Conservation (phyloP, 495 filamentous ascomycete species). For the Lentithecium fluviatile region DNA sequence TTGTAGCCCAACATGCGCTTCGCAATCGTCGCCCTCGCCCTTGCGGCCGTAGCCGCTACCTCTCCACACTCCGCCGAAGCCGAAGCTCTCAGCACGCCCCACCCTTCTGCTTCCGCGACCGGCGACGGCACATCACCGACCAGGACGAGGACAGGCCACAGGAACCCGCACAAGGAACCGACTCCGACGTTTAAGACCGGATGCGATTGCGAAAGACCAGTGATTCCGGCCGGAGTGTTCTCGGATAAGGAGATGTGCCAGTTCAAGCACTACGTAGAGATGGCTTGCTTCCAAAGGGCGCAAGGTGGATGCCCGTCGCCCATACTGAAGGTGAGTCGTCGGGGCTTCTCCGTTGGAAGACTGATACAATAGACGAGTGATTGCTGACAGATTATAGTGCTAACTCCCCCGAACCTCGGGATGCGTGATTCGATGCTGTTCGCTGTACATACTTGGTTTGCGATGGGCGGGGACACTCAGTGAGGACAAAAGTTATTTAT, state of each 20-base stretch:
- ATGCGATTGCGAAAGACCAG: constrained; percentile 16
- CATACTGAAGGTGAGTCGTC: constrained; percentile 4
- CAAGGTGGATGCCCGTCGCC: constrained; percentile 20
- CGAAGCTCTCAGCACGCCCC: not conserved
- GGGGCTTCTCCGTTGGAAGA: no score
- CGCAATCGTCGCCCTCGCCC: constrained; percentile 12
- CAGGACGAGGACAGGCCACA: not conserved
- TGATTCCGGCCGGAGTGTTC: constrained; percentile 19
- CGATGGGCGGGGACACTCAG: no score
- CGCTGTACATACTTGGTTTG: no score
- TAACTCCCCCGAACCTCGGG: no score
- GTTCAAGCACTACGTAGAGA: constrained; percentile 9
- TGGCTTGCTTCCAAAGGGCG: constrained; percentile 21
- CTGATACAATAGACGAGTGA: no score
- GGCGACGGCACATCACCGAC: constrained; percentile 1
- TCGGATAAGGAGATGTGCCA: constrained; percentile 17
- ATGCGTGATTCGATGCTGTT: no score
- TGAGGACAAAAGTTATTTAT: no score
- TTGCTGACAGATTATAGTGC: no score
- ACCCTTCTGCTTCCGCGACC: not conserved
- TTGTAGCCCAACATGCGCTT: constrained; percentile 8
- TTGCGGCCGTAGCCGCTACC: constrained; percentile 8
- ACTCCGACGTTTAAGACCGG: constrained; percentile 22
- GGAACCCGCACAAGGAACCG: constrained; percentile 22
- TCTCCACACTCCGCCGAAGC: constrained; percentile 4